Evolutionary conservation across 129 eudicot genomes (phyloP).

Genomic region (Flaveria sonorensis): DNA sequence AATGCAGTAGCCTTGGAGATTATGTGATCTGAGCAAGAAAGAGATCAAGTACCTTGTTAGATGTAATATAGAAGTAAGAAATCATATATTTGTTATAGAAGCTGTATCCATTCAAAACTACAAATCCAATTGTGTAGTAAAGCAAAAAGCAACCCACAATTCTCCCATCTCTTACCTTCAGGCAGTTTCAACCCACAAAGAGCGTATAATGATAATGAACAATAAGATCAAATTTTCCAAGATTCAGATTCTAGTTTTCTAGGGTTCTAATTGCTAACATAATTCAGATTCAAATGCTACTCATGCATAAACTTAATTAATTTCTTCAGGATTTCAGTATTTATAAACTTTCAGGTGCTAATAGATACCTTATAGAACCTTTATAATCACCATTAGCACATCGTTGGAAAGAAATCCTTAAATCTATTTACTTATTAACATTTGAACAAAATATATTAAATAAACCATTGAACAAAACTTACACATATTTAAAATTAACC

Average conservation of each 20-base stretch:
- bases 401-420: not conserved
- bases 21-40: constrained; percentile 15
- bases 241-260: not conserved
- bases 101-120: not conserved
- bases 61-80: constrained; percentile 10
- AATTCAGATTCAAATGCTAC: not conserved
- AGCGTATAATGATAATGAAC: not conserved
- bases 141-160: not conserved
- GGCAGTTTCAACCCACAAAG: not conserved
- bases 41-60: constrained; percentile 3
- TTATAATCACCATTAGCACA: not conserved
- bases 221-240: not conserved
- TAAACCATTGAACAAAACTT: too few relatives aligned
- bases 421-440: not conserved
- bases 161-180: not conserved
- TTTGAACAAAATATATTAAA: not conserved
- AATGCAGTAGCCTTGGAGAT: not conserved
- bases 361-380: not conserved
- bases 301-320: not conserved
- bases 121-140: not conserved
- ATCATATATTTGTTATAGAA: not conserved
- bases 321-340: not conserved
- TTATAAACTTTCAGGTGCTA: not conserved
- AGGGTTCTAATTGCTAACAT: not conserved
- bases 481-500: too few relatives aligned